Base-by-base conservation (phyloP, 345 rosid genomes). In the Anastatica hierochuntica region DNA sequence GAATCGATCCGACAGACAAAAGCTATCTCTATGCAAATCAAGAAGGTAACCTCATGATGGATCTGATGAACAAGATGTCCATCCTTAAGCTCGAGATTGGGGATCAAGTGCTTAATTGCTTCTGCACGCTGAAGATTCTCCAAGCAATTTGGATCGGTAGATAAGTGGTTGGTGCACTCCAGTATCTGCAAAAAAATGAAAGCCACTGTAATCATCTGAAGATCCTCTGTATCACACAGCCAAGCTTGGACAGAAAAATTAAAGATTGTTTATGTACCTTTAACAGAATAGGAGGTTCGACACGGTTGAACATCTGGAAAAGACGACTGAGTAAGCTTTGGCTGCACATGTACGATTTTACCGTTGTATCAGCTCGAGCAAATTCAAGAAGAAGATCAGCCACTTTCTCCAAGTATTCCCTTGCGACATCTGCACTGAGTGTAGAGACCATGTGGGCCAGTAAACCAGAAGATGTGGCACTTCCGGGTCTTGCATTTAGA, bases 121-220 rank as follows among this genome's bases (percentile, higher is more conserved):
- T 92, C 94, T 20, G 98, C 98, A 14, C 88, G 94, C 76, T 92
- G 98, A 73, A 92, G 95, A 73, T 72, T 81, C 79, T 92, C 98
- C 70, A 92, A 75, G 82, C 96, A 92, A 74, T 88, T 92, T 13
- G 98, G 98, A 55, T 92, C 98, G 15, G 80, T 79, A 45, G 98
- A 92, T 63, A 92, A 77, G 69, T 82, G 67, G 63, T 92, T 88
- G 44, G 84, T 76, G 58, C 98, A 92, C 73, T 81, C 72, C 47
- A 92, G 76, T 65, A 83, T 77, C 98, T 90, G 76, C n/a, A n/a
- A 19, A 56, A 19, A 42, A 40, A 30, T 29, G 52, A 41, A 64
- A 69, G 64, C 10, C 51, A 50, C 38, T 17, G 17, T 57, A 41
- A 50, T 43, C 26, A 58, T 27, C 33, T 41, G 14, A 34, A 53